These are phyloP conservation scores for Boletus putidus DNA, from an alignment of 1,284 basidiomycete genomes.

Conservation along the genomic window DNA sequence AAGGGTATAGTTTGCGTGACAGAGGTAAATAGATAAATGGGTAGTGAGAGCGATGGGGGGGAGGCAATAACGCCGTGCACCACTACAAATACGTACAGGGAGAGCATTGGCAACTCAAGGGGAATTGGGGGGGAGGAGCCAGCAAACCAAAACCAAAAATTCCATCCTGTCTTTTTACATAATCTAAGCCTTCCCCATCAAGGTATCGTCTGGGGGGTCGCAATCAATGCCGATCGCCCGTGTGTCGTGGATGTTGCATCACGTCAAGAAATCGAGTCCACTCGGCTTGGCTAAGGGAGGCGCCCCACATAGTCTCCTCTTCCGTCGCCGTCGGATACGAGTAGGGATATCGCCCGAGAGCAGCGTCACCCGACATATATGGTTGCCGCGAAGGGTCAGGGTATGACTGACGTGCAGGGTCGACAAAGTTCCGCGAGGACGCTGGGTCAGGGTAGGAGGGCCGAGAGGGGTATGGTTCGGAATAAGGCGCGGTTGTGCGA, in stretches of 20 bases:
- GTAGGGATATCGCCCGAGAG: constrained; percentile 33
- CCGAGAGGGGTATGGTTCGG: constrained; percentile 30
- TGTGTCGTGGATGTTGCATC: constrained; percentile 44
- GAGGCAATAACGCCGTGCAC: constrained; percentile 19
- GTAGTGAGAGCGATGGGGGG: constrained; percentile 8
- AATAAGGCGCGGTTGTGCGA: constrained; percentile 26
- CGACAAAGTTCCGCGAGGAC: constrained; percentile 32
- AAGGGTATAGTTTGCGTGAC: constrained; percentile 25
- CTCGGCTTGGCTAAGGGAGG: constrained; percentile 59
- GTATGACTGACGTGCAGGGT: constrained; percentile 29
- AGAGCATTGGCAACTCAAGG: constrained; percentile 25
- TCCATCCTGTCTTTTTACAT: constrained; percentile 37
- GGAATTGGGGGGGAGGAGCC: constrained; percentile 8
- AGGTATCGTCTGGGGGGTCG: constrained; percentile 17
- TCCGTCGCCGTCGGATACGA: constrained; percentile 45
- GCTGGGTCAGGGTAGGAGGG: constrained; percentile 29
- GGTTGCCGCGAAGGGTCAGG: constrained; percentile 34
- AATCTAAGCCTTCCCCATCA: constrained; percentile 21
- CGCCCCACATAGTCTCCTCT: constrained; percentile 57
- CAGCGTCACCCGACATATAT: constrained; percentile 31
- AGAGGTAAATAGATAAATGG: constrained; percentile 18
- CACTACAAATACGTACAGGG: constrained; percentile 33
- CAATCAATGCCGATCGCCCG: constrained; percentile 34
- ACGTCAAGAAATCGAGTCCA: constrained; percentile 52
- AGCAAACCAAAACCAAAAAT: constrained; percentile 29